A percentile compares a stretch with the other conserved stretches of the same genome.
phyloP scores from a whole-genome alignment of 305 asterid species.

The Andrographis paniculata region DNA sequence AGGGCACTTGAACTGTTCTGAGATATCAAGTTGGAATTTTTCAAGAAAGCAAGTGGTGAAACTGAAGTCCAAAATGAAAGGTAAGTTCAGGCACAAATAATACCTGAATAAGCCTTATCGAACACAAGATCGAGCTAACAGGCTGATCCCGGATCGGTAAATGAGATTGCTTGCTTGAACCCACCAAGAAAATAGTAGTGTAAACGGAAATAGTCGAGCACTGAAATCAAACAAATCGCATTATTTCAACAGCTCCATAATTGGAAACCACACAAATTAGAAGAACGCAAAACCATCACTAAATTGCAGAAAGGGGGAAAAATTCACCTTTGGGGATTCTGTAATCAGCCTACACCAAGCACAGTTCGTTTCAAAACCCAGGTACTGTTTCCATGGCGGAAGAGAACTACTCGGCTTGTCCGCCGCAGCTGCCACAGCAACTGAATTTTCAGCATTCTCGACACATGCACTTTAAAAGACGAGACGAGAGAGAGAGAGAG shows the following conservation, averaged over 20 bases:
- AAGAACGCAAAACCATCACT: slow-evolving; percentile 4
- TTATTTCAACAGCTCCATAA: slow-evolving; percentile 3
- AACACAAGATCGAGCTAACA: slow-evolving; percentile 41
- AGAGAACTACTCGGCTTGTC: slow-evolving; percentile 53
- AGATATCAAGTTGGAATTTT: too few species aligned
- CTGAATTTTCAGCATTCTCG: slow-evolving; percentile 23
- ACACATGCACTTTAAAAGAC: not conserved
- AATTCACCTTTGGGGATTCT: slow-evolving; percentile 51
- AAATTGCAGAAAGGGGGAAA: slow-evolving; percentile 9
- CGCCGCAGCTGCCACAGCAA: slow-evolving; percentile 33
- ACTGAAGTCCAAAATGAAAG: not conserved
- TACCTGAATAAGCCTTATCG: slow-evolving; percentile 62
- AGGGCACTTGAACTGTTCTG: too few species aligned
- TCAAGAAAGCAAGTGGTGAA: too few species aligned
- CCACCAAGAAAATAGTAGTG: slow-evolving; percentile 52
- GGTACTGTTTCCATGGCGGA: slow-evolving; percentile 48
- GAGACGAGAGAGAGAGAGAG: too few species aligned
- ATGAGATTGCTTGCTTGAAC: slow-evolving; percentile 62
- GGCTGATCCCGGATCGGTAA: slow-evolving; percentile 58
- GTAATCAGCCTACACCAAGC: slow-evolving; percentile 85
- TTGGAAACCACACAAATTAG: not conserved
- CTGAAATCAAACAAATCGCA: slow-evolving; percentile 33
- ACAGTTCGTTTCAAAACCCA: slow-evolving; percentile 39
- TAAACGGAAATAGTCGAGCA: slow-evolving; percentile 46
- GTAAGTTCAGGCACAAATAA: slow-evolving; percentile 10